phyloP scores from a whole-genome alignment of 23 red algal genomes.

The Gracilaria vermiculophylla region DNA sequence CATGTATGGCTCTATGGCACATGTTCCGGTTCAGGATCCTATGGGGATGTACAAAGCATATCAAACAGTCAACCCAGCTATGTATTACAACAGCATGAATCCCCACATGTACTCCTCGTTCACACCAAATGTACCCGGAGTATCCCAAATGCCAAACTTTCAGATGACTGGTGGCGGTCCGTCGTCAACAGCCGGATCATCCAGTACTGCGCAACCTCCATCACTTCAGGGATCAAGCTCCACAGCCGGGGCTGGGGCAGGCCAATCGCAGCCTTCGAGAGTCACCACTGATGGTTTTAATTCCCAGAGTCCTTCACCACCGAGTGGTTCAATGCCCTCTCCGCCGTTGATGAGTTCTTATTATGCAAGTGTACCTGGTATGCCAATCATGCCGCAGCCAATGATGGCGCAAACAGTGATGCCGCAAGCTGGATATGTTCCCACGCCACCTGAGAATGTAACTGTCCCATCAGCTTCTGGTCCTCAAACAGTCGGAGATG shows the following conservation, averaged over 20 bases:
- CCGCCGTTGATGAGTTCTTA: conserved; percentile 13
- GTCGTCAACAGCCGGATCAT: neutral
- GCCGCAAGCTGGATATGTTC: neutral
- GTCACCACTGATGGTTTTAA: neutral
- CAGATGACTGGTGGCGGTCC: neutral
- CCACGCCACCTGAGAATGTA: neutral
- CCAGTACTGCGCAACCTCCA: conserved; percentile 8
- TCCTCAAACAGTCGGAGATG: neutral
- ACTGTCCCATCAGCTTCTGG: neutral
- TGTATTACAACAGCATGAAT: conserved; percentile 64
- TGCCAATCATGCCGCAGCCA: neutral
- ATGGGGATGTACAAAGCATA: conserved; percentile 65
- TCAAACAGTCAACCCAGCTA: conserved; percentile 70
- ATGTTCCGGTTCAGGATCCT: conserved; percentile 24
- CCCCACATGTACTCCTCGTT: conserved; percentile 35
- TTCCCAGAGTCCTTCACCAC: neutral
- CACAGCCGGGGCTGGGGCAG: neutral
- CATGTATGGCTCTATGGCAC: conserved; percentile 60
- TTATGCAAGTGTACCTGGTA: conserved; percentile 5
- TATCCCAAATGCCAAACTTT: neutral
- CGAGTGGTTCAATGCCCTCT: neutral
- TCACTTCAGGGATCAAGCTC: neutral
- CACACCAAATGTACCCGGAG: conserved; percentile 23
- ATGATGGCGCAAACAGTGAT: conserved; percentile 44
- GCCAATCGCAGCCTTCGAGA: neutral